A percentile compares a stretch with the other conserved stretches of the same genome.
Conservation (phyloP, 2,329 filamentous ascomycete genomes). For the Rhinocladiella mackenziei region DNA sequence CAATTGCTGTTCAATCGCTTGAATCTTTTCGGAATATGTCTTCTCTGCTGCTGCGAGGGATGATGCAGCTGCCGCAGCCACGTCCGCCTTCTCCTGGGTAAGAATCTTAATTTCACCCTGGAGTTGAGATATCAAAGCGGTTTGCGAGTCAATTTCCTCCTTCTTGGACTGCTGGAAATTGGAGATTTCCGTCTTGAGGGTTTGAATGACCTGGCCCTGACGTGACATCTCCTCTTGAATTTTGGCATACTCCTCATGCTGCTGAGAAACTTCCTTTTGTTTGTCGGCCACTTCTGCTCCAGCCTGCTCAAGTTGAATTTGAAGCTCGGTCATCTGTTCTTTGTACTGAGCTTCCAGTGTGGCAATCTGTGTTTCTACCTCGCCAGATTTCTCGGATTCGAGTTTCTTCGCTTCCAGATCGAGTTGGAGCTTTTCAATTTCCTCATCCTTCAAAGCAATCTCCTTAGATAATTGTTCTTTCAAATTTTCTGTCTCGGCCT, state of each 20-base stretch:
- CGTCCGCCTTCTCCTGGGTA: conserved; percentile 15
- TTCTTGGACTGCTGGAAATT: conserved; percentile 19
- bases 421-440: conserved; percentile 18
- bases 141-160: conserved; percentile 13
- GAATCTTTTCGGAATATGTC: conserved; percentile 13
- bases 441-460: conserved; percentile 14
- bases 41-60: conserved; percentile 29
- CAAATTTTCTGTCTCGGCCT: conserved; percentile 8
- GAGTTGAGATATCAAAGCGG: conserved; percentile 8
- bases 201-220: conserved; percentile 20
- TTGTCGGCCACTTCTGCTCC: conserved; percentile 13
- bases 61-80: conserved; percentile 32
- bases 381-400: conserved; percentile 15
- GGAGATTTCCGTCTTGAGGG: conserved; percentile 17
- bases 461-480: conserved; percentile 7
- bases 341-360: conserved; percentile 17
- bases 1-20: conserved; percentile 30
- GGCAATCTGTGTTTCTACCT: conserved; percentile 14
- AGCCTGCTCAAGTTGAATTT: conserved; percentile 15
- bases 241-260: conserved; percentile 21
- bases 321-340: conserved; percentile 16
- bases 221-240: conserved; percentile 18
- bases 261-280: conserved; percentile 20
- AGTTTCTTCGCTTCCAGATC: conserved; percentile 16
- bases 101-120: conserved; percentile 19